phyloP scores from a whole-genome alignment of 306 rosid genomes.

The Carpinus viminea region DNA sequence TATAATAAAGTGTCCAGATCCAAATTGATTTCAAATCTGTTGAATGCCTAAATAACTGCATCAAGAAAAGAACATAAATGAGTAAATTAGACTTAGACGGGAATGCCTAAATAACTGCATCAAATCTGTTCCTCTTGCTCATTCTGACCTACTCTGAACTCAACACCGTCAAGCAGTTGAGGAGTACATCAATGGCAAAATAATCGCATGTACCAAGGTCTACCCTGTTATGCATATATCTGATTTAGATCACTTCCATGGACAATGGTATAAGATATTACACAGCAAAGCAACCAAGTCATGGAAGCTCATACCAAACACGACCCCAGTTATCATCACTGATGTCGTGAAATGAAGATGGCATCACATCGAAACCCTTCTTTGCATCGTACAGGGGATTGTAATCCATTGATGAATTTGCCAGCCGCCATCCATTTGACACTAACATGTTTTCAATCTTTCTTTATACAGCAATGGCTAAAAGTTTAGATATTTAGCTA shows the following conservation, averaged over 20 bases:
- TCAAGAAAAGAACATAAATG: conserved; percentile 6
- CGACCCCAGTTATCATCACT: conserved; percentile 94
- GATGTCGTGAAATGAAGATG: conserved; percentile 92
- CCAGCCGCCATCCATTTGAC: conserved; percentile 53
- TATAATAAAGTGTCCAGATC: background rate
- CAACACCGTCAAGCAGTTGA: conserved; percentile 80
- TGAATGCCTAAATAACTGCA: conserved; percentile 87
- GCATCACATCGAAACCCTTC: conserved; percentile 80
- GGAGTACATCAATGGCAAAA: conserved; percentile 82
- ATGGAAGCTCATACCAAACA: conserved; percentile 58
- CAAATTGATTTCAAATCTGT: conserved; percentile 48
- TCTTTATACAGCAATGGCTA: conserved; percentile 13
- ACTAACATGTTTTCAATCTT: conserved; percentile 26
- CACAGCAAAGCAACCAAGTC: background rate
- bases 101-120: too few species aligned
- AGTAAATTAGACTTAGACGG: background rate
- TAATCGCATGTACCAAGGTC: conserved; percentile 87
- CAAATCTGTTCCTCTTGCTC: conserved; percentile 13
- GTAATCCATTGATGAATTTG: conserved; percentile 65
- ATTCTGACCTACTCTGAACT: conserved; percentile 77
- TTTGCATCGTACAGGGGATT: conserved; percentile 76
- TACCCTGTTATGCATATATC: conserved; percentile 59
- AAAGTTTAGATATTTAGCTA: background rate
- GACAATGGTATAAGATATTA: background rate
- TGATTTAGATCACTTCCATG: conserved; percentile 11